Evolutionary conservation across 139 green algal genomes (phyloP), one percentile per base, ranked within the genome.

Genomic region (Tetradesmus obliquus): DNA sequence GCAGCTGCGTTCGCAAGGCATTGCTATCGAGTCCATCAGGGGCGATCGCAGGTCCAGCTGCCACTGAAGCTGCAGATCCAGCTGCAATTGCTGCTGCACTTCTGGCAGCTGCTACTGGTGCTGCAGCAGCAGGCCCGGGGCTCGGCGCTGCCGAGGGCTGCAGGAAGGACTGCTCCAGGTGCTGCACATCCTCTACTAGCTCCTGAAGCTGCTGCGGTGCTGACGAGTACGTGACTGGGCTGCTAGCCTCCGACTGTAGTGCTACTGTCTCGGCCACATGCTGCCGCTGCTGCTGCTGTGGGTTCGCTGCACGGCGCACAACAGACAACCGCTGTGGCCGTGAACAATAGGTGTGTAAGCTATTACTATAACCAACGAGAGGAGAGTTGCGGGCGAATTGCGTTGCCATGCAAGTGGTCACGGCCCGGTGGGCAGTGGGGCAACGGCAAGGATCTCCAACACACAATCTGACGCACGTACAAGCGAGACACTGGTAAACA

Each of bases 81-180:
- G 79, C 79, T 84, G 85, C 66, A 82, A 66, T 45, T 89, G 84
- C 84, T 71, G 12, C 60, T 69, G 58, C 6, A 5, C 22, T 22
- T 24, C 24, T 17, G 55, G 51, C 20, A 1, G 82, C 10, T 20
- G 5, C 15, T 45, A 19, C 82, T 5, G 53, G 82, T 3, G 19
- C 4, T 87, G 79, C 82, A 1, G 83, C 7, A 45, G 24, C 58
- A 55, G 83, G 6, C 32, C 82, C 62, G 6, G 60, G 32, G 10
- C 84, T 80, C 3, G 83, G 55, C 0, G 24, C 55, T 55, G 83
- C 60, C 17, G 60, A 74, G 5, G 55, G 22, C 22, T 62, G 55
- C 22, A n/a, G 69, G 57, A 74, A 88, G 2, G 83, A 57, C 57
- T 88, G 54, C 20, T 88, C 83, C 20, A 88, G 22, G 55, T n/a